phyloP scores from a whole-genome alignment of 768 basidiomycete genomes.

The Leccinum rimulosum region DNA sequence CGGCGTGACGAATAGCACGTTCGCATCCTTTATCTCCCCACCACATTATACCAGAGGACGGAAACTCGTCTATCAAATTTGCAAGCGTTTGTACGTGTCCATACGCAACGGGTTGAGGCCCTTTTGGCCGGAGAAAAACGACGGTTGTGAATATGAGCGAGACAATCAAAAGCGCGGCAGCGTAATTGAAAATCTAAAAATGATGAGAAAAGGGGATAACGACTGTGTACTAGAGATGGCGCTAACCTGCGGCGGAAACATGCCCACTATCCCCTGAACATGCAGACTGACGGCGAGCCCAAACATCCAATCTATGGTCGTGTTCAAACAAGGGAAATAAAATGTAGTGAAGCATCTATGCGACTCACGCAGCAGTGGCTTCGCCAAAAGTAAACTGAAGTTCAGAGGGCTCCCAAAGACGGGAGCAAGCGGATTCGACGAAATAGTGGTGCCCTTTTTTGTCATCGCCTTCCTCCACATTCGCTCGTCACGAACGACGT shows the following conservation, averaged over 20 bases:
- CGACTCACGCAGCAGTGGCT: conserved; percentile 29
- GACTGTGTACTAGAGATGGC: not conserved
- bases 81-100: conserved; percentile 36
- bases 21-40: conserved; percentile 26
- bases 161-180: conserved; percentile 17
- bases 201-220: not conserved
- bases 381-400: conserved; percentile 15
- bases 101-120: conserved; percentile 32
- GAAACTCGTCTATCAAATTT: conserved; percentile 37
- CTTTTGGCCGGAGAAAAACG: conserved; percentile 13
- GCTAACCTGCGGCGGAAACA: conserved; percentile 27
- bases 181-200: conserved; percentile 26
- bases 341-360: no score
- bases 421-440: conserved; percentile 20
- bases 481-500: conserved; percentile 22
- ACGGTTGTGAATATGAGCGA: conserved; percentile 14
- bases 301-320: conserved; percentile 31
- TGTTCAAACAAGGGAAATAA: not conserved
- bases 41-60: conserved; percentile 24
- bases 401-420: conserved; percentile 20
- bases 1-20: conserved; percentile 15
- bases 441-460: conserved; percentile 11
- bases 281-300: conserved; percentile 23
- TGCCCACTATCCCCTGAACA: conserved; percentile 8
- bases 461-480: conserved; percentile 26